Evolutionary conservation across 192 early-diverging fungal genomes (phyloP).

Genomic region (Coemansia reversa): DNA sequence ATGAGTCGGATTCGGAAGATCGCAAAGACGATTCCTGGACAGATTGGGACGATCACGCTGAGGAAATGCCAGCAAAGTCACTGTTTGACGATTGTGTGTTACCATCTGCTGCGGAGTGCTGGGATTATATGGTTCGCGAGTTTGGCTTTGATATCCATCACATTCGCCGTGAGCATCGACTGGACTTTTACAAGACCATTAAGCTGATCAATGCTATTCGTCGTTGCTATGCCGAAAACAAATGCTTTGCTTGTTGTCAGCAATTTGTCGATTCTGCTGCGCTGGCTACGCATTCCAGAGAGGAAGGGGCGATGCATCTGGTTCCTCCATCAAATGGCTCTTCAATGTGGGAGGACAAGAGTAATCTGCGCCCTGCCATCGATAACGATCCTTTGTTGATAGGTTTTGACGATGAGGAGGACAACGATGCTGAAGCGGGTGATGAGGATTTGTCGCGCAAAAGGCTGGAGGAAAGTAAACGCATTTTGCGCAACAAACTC

Average conservation of each 20-base stretch:
- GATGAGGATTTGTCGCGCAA: constrained; percentile 37
- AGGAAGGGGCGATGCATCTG: constrained; percentile 55
- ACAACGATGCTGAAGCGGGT: constrained; percentile 32
- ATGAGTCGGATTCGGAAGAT: constrained; percentile 66
- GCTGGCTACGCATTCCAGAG: constrained; percentile 66
- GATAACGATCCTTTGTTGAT: constrained; percentile 86
- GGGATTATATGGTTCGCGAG: constrained; percentile 69
- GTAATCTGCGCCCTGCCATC: constrained; percentile 74
- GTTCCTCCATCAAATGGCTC: constrained; percentile 54
- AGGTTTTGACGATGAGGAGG: constrained; percentile 65
- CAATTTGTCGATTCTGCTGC: constrained; percentile 48
- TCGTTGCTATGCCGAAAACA: constrained; percentile 57
- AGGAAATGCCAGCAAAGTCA: constrained; percentile 65
- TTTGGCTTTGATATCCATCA: constrained; percentile 77
- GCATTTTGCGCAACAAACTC: constrained; percentile 33
- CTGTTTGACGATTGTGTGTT: constrained; percentile 74
- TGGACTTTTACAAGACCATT: constrained; percentile 86
- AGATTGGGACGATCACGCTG: constrained; percentile 74
- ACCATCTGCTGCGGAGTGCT: constrained; percentile 59
- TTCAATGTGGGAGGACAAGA: constrained; percentile 72
- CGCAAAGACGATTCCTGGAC: constrained; percentile 62
- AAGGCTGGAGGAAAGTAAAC: constrained; percentile 40
- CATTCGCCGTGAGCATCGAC: constrained; percentile 53
- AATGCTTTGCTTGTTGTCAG: constrained; percentile 71
- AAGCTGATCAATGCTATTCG: constrained; percentile 86